Evolutionary conservation across 768 basidiomycete genomes (phyloP), one percentile per base, ranked within the genome.

Genomic region (Artomyces pyxidatus): DNA sequence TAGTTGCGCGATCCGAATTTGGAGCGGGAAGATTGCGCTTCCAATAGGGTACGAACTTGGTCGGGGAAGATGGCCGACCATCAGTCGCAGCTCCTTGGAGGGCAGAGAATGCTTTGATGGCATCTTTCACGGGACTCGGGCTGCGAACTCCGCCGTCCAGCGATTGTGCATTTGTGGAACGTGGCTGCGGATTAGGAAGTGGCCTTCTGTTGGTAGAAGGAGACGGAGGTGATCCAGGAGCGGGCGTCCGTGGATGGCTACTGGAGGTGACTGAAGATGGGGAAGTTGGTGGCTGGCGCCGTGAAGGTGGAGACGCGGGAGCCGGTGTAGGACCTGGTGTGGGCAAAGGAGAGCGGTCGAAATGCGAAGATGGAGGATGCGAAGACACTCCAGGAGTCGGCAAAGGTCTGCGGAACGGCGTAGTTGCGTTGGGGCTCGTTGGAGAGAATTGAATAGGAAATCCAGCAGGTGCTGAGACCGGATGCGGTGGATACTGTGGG

Each of bases 31-130:
- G 47, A 17, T 50, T 51, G 16, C 56, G 56, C 32, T 51, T 57
- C 56, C 56, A 57, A 47, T 57, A 57, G 6, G 56, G 56, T 16
- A 57, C 30, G 32, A 57, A 57, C 35, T 47, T 57, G 37, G 44
- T 45, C 12, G 47, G 25, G 2, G 47, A 49, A 10, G 42, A 6
- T 3, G 48, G 29, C 1, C 40, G 22, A 27, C 44, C 42, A 7
- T 11, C 32, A 19, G 27, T 37, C 19, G 28, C 32, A 12, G 48
- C n/a, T 6, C 23, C 26, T 6, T 37, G 23, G n/a, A 43, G 16
- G 35, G 38, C 22, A n/a, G 51, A 22, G 12, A 39, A 45, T 17
- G 52, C 6, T 25, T 41, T 52, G 4, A 41, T 5, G n/a, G 30
- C 52, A 30, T 54, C 50, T 26, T 46, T 55, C 9, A 49, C 46